Evolutionary conservation across 495 filamentous ascomycete genomes (phyloP).

Genomic region (Talaromyces thailandensis): DNA sequence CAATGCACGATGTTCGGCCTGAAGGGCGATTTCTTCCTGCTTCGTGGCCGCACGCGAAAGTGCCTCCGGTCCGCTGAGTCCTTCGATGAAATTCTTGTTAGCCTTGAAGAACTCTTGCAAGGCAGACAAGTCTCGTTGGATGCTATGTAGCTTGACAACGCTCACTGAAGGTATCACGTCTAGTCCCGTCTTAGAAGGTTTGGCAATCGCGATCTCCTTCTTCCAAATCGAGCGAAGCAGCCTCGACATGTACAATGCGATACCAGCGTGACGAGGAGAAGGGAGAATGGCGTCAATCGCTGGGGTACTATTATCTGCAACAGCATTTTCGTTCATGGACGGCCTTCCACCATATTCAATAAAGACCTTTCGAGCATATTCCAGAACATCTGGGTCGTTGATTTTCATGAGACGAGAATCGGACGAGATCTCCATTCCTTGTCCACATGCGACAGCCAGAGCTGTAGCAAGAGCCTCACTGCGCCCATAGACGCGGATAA

Average conservation of each 20-base stretch:
- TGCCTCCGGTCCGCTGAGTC: conserved; percentile 77
- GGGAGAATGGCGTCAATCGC: conserved; percentile 72
- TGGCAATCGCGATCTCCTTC: conserved; percentile 47
- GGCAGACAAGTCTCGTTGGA: conserved; percentile 72
- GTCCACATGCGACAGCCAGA: conserved; percentile 91
- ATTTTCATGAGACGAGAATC: conserved; percentile 59
- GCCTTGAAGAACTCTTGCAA: conserved; percentile 71
- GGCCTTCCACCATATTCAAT: conserved; percentile 85
- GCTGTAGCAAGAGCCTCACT: conserved; percentile 83
- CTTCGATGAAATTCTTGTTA: conserved; percentile 87
- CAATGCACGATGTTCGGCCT: conserved; percentile 88
- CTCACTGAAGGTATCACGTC: conserved; percentile 42
- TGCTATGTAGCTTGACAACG: conserved; percentile 53
- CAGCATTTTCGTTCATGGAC: conserved; percentile 59
- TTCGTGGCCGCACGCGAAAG: conserved; percentile 59
- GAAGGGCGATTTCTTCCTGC: conserved; percentile 81
- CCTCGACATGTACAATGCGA: conserved; percentile 78
- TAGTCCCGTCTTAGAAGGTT: conserved; percentile 48
- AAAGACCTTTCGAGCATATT: conserved; percentile 75
- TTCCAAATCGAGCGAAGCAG: conserved; percentile 84
- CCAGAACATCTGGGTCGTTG: conserved; percentile 73
- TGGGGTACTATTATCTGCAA: conserved; percentile 49
- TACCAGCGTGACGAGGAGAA: conserved; percentile 80
- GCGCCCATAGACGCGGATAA: conserved; percentile 74
- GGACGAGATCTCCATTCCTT: conserved; percentile 67